Evolutionary conservation across 495 filamentous ascomycete genomes (phyloP).

Genomic region (Podospora pseudocomata): DNA sequence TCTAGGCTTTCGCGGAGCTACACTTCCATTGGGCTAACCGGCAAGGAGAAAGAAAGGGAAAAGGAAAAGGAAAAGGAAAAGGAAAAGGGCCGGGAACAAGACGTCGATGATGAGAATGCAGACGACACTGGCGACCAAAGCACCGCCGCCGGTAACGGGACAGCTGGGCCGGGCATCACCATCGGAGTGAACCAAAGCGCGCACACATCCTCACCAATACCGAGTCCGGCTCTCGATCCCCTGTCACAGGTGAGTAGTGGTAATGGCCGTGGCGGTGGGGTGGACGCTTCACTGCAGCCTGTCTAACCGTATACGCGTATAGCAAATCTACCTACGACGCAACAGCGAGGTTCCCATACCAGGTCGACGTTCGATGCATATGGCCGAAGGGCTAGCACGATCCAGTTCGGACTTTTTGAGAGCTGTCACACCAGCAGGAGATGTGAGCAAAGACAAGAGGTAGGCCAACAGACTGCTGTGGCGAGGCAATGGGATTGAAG

Average conservation of each 20-base stretch:
- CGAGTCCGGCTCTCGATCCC: constrained; percentile 40
- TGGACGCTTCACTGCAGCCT: background rate
- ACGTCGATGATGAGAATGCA: constrained; percentile 22
- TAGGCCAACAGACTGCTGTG: constrained; percentile 35
- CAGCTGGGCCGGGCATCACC: constrained; percentile 9
- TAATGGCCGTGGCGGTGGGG: constrained; percentile 11
- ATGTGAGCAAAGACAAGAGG: constrained; percentile 62
- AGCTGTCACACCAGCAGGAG: constrained; percentile 29
- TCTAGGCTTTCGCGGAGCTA: constrained; percentile 21
- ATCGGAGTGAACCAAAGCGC: constrained; percentile 4
- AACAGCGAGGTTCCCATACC: constrained; percentile 70
- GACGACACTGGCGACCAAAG: constrained; percentile 12
- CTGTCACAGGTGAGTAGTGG: constrained; percentile 41
- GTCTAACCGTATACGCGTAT: background rate
- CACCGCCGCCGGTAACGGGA: constrained; percentile 12
- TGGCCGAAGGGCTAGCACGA: constrained; percentile 40
- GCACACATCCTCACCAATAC: constrained; percentile 14
- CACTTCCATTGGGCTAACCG: constrained; percentile 10
- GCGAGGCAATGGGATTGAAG: background rate
- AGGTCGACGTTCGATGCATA: constrained; percentile 51
- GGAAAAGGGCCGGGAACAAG: constrained; percentile 13
- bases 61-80: constrained; percentile 14
- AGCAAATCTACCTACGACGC: constrained; percentile 77
- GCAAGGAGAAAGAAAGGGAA: constrained; percentile 18
- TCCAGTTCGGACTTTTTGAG: constrained; percentile 37